Conservation (phyloP, 2,329 filamentous ascomycete genomes). For the Aspergillus quadrilineatus region DNA sequence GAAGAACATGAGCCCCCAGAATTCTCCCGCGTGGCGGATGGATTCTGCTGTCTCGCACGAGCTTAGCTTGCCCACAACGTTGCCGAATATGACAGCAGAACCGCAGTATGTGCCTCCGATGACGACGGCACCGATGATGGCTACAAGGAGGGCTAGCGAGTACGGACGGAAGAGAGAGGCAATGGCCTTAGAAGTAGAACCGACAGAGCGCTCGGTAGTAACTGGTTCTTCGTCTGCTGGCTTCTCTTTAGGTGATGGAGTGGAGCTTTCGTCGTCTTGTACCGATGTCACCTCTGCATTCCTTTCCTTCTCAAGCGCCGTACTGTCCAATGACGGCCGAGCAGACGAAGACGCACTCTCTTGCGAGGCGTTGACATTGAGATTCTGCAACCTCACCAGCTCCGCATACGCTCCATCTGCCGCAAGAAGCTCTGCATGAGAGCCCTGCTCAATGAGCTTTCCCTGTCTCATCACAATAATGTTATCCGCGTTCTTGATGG, state of each 20-base stretch:
- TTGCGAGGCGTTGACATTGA: conserved; percentile 12
- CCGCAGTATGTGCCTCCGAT: conserved; percentile 15
- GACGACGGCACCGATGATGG: conserved; percentile 50
- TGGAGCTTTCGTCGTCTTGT: not conserved
- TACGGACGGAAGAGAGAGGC: conserved; percentile 11
- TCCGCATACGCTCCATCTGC: conserved; percentile 48
- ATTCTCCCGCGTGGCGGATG: conserved; percentile 45
- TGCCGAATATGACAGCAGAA: conserved; percentile 57
- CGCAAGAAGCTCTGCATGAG: conserved; percentile 32
- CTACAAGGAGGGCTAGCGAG: conserved; percentile 23
- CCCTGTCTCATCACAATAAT: conserved; percentile 39
- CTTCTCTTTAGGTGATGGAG: not conserved
- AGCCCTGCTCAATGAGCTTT: conserved; percentile 34
- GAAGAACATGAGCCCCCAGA: conserved; percentile 61
- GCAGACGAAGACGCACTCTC: not conserved
- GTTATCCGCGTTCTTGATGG: conserved; percentile 38
- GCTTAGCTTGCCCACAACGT: conserved; percentile 57
- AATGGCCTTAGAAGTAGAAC: conserved; percentile 3
- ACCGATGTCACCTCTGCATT: not conserved
- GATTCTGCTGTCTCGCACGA: conserved; percentile 53
- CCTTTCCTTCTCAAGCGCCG: conserved; percentile 29
- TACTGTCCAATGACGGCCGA: not conserved
- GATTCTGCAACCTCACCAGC: conserved; percentile 50
- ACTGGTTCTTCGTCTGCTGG: not conserved
- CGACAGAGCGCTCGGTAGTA: not conserved